A percentile compares a stretch with the other conserved stretches of the same genome.
Evolutionary conservation across 2,329 filamentous ascomycete genomes (phyloP).

Genomic region (Metarhizium robertsii): DNA sequence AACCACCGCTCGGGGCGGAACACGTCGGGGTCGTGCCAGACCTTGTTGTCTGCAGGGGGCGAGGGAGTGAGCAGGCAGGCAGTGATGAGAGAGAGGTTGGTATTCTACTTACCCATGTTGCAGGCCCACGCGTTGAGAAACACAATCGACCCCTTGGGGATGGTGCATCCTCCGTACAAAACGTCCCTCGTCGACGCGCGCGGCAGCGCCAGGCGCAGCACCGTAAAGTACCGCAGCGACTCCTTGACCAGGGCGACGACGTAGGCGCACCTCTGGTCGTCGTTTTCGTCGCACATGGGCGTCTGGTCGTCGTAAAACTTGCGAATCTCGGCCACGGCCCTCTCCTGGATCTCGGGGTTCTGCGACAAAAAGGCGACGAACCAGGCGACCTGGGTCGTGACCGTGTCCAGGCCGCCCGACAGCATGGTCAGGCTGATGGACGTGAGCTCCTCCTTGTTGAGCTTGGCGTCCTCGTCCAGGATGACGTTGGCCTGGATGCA

Average conservation of each 20-base stretch:
- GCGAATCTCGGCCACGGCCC: slow-evolving; percentile 46
- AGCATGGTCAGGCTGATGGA: slow-evolving; percentile 62
- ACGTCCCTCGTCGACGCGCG: slow-evolving; percentile 52
- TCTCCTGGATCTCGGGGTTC: slow-evolving; percentile 52
- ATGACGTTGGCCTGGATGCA: slow-evolving; percentile 62
- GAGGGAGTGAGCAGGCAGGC: not conserved
- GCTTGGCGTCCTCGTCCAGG: slow-evolving; percentile 50
- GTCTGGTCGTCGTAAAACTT: slow-evolving; percentile 40
- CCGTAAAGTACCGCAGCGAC: slow-evolving; percentile 52
- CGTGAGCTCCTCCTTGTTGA: slow-evolving; percentile 53
- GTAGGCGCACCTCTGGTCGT: slow-evolving; percentile 56
- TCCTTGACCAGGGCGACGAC: slow-evolving; percentile 55
- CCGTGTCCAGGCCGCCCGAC: slow-evolving; percentile 56
- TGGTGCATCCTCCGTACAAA: slow-evolving; percentile 44
- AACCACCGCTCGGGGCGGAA: slow-evolving; percentile 14
- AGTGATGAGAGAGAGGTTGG: not conserved
- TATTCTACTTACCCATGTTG: slow-evolving; percentile 45
- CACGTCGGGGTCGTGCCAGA: slow-evolving; percentile 9
- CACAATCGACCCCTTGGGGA: slow-evolving; percentile 53
- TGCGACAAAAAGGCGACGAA: slow-evolving; percentile 51
- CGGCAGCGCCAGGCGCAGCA: slow-evolving; percentile 53
- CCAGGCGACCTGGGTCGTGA: slow-evolving; percentile 58
- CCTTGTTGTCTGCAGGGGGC: slow-evolving; percentile 41
- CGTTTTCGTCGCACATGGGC: slow-evolving; percentile 49
- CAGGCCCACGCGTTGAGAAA: slow-evolving; percentile 62